Evolutionary conservation across 2,329 filamentous ascomycete species (phyloP), one percentile per base, ranked within the genome.

Genomic region (Botrytis medusae): DNA sequence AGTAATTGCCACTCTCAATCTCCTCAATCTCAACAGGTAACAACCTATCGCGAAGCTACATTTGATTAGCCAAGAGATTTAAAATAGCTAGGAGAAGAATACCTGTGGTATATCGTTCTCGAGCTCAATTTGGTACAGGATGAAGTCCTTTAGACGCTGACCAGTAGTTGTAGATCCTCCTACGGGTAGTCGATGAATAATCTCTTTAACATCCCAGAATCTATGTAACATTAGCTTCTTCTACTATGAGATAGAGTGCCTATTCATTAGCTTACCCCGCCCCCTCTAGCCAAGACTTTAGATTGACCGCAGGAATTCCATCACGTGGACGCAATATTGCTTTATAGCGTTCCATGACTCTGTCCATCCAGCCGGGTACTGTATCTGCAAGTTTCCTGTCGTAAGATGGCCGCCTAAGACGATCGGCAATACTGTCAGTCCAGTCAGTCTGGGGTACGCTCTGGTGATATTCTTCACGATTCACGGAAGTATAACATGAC

Each of bases 241-340:
- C 32, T 22, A 20, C 14, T 5, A 40, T n/a, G 51, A 40, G 16
- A 34, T 1, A 34, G 14, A n/a, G 34, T 29, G 10, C 29, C 8
- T 14, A n/a, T 61, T n/a, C 4, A 42, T 67, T 18, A n/a, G 74
- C 77, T 73, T 69, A 80, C 78, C 79, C 79, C 4, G 77, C 76
- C 25, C 77, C 79, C 72, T 80, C 74, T 18, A 81, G 54, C 79
- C 79, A 80, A 48, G 75, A 75, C 68, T 78, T 80, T 32, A 81
- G 44, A 59, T 78, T 77, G 0, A 74, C 74, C 4, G 79, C 79
- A 46, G 79, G 73, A 44, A 80, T 75, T 61, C 78, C 79, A 74
- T 78, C 79, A 14, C 51, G 68, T 22, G 78, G 79, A 42, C 78
- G 76, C 32, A 80, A 62, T 37, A 40, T 74, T 22, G 79, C 78